Percentiles rank a stretch among this genome's conserved stretches.
Conservation (phyloP, 2,329 filamentous ascomycete genomes). For the Alternaria consortialis region DNA sequence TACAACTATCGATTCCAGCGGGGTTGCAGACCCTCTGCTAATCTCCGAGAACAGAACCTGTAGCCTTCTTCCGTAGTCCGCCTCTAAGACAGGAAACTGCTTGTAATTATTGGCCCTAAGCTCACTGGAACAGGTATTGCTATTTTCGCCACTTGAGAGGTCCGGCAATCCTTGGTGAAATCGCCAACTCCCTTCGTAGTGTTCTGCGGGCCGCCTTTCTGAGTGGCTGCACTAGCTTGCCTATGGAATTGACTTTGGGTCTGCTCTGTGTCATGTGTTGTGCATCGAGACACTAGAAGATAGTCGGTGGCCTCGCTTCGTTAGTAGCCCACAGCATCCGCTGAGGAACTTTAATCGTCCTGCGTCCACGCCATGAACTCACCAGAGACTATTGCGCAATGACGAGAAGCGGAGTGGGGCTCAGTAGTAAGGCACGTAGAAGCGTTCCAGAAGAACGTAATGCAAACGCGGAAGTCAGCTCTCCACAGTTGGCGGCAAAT, state of each 20-base stretch:
- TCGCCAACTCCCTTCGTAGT: constrained; percentile 14
- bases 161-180: constrained; percentile 10
- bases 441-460: constrained; percentile 22
- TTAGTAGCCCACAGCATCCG: constrained; percentile 20
- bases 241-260: constrained; percentile 22
- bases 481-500: constrained; percentile 6
- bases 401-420: constrained; percentile 6
- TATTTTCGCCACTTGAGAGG: constrained; percentile 13
- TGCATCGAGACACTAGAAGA: constrained; percentile 26
- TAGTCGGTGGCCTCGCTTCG: constrained; percentile 23
- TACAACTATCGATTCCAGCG: constrained; percentile 24
- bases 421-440: constrained; percentile 18
- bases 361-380: constrained; percentile 14
- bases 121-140: constrained; percentile 15
- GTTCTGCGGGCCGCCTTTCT: constrained; percentile 13
- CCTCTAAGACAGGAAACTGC: constrained; percentile 15
- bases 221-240: constrained; percentile 17
- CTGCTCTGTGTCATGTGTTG: constrained; percentile 30
- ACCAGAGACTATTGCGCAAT: constrained; percentile 21
- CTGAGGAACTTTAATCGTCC: constrained; percentile 27
- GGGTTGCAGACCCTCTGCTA: constrained; percentile 18
- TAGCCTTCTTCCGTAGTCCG: constrained; percentile 15
- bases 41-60: constrained; percentile 14
- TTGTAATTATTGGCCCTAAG: constrained; percentile 8
- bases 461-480: constrained; percentile 3